Conservation (phyloP, 345 rosid species). For the Sonneratia caseolaris region DNA sequence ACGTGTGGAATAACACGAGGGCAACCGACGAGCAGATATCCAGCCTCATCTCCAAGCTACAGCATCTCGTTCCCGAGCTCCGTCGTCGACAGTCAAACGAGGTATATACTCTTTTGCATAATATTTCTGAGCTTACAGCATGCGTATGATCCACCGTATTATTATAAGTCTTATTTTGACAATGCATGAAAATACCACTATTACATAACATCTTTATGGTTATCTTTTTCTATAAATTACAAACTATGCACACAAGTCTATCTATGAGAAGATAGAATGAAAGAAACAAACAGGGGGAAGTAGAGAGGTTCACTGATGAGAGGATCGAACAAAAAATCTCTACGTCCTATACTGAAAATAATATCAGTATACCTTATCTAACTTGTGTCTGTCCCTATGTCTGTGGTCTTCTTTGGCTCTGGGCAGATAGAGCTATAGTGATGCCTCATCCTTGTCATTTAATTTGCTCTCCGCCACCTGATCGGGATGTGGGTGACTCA, state of each 20-base stretch:
- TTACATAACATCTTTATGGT: not conserved
- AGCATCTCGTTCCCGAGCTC: constrained; percentile 14
- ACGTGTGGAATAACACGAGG: not conserved
- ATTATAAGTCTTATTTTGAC: not conserved
- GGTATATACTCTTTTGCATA: constrained; percentile 1
- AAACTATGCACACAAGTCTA: too few species aligned
- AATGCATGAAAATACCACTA: not conserved
- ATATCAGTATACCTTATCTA: too few species aligned
- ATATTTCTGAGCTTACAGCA: too few species aligned
- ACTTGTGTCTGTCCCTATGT: not conserved
- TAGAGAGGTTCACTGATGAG: too few species aligned
- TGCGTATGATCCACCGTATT: too few species aligned
- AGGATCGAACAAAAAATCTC: too few species aligned
- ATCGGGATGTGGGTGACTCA: not conserved
- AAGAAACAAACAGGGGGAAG: too few species aligned
- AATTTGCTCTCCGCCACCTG: not conserved
- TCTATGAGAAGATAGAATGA: too few species aligned
- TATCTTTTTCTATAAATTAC: not conserved
- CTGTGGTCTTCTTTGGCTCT: constrained; percentile 3
- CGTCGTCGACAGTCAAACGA: constrained; percentile 4
- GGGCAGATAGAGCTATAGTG: not conserved
- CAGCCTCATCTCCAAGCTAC: constrained; percentile 11
- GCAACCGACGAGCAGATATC: constrained; percentile 8
- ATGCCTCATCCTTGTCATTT: not conserved
- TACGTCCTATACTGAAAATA: too few species aligned